Evolutionary conservation across 257 asterid genomes (phyloP).

Genomic region (Solanum chaucha): DNA sequence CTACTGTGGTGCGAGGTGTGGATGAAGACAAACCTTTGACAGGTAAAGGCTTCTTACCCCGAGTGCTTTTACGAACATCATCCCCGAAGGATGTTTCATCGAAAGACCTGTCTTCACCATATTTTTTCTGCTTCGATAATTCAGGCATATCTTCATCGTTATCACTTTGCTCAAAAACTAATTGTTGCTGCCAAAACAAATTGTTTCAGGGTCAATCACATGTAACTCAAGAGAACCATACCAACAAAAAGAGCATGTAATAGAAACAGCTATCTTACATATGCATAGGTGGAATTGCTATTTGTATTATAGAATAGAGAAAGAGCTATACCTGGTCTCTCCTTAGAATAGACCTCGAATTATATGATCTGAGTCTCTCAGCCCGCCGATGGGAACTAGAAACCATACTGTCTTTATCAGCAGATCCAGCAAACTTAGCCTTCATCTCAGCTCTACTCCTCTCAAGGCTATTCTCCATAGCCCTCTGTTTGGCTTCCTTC

Average conservation of each 20-base stretch:
- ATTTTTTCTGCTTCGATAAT: slow-evolving; percentile 27
- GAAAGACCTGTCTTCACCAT: slow-evolving; percentile 30
- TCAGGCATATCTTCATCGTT: slow-evolving; percentile 49
- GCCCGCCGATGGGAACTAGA: slow-evolving; percentile 46
- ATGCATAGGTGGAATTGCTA: slow-evolving; percentile 5
- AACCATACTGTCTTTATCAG: slow-evolving; percentile 26
- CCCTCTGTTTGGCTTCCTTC: slow-evolving; percentile 82
- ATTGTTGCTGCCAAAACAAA: slow-evolving; percentile 55
- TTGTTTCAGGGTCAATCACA: slow-evolving; percentile 29
- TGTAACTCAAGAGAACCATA: slow-evolving; percentile 19
- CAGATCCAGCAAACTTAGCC: slow-evolving; percentile 54
- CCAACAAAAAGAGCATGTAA: slow-evolving; percentile 12
- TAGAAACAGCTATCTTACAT: neutral
- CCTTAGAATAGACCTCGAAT: slow-evolving; percentile 40
- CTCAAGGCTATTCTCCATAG: slow-evolving; percentile 83
- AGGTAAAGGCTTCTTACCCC: slow-evolving; percentile 46
- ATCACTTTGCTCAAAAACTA: slow-evolving; percentile 69
- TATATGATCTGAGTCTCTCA: slow-evolving; percentile 78
- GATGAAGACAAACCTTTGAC: slow-evolving; percentile 41
- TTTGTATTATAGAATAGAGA: slow-evolving; percentile 8
- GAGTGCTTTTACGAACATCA: slow-evolving; percentile 34
- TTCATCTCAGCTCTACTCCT: slow-evolving; percentile 78
- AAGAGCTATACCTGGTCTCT: slow-evolving; percentile 68
- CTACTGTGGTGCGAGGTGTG: slow-evolving; percentile 47
- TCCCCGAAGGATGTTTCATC: slow-evolving; percentile 32